phyloP scores from a whole-genome alignment of 176 grass and related monocot genomes.

The Triticum dicoccoides region DNA sequence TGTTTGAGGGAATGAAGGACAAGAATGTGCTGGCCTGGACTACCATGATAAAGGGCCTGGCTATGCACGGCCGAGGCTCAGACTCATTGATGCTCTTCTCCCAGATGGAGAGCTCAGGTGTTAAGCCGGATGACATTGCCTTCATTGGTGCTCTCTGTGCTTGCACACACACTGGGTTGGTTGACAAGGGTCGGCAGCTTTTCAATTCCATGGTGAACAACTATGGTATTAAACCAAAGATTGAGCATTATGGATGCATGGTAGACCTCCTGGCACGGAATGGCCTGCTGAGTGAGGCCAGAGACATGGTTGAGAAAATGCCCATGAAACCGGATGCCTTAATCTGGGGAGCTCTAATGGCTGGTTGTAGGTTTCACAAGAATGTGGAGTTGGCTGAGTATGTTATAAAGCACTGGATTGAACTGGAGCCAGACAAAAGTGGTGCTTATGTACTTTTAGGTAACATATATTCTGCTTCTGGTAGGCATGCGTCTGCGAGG shows the following conservation, averaged over 20 bases:
- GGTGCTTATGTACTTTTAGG: slow-evolving; percentile 48
- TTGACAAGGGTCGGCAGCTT: slow-evolving; percentile 45
- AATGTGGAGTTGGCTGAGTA: slow-evolving; percentile 47
- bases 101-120: slow-evolving; percentile 39
- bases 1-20: slow-evolving; percentile 42
- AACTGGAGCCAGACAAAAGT: slow-evolving; percentile 51
- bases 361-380: slow-evolving; percentile 57
- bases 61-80: slow-evolving; percentile 43
- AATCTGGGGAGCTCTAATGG: slow-evolving; percentile 59
- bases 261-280: slow-evolving; percentile 53
- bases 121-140: slow-evolving; percentile 44
- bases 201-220: slow-evolving; percentile 41
- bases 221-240: slow-evolving; percentile 48
- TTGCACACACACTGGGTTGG: slow-evolving; percentile 45
- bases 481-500: slow-evolving; percentile 40
- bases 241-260: slow-evolving; percentile 59
- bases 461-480: slow-evolving; percentile 46
- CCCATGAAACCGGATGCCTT: slow-evolving; percentile 54
- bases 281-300: slow-evolving; percentile 42
- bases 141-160: slow-evolving; percentile 46
- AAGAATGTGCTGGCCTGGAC: slow-evolving; percentile 59
- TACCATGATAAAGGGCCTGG: slow-evolving; percentile 53
- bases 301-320: slow-evolving; percentile 44
- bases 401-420: slow-evolving; percentile 45
- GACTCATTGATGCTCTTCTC: slow-evolving; percentile 40